Conservation (phyloP, 2,329 filamentous ascomycete genomes). For the Neocucurbitaria cava region DNA sequence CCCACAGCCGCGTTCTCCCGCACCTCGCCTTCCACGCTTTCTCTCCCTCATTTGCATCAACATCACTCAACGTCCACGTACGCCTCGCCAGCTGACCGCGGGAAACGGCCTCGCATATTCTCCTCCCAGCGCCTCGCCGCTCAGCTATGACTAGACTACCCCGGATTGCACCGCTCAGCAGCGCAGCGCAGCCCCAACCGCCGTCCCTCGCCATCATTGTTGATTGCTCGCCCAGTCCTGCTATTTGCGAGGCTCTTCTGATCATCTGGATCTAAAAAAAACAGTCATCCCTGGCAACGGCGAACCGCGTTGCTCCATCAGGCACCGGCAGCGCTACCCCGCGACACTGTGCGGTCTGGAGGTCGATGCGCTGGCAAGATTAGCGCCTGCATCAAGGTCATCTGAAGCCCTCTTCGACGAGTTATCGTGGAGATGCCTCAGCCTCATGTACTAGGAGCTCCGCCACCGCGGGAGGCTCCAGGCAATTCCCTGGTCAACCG, state of each 20-base stretch:
- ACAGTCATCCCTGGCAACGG: constrained; percentile 26
- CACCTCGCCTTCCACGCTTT: constrained; percentile 4
- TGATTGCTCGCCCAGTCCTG: constrained; percentile 1
- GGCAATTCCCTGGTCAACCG: constrained; percentile 48
- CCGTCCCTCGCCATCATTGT: not conserved
- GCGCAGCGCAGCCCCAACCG: constrained; percentile 16
- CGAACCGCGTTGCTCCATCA: constrained; percentile 36
- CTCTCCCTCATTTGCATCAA: constrained; percentile 12
- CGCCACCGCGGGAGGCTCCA: constrained; percentile 42
- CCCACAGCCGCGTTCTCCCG: not conserved
- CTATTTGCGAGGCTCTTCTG: constrained; percentile 20
- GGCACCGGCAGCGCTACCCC: constrained; percentile 45
- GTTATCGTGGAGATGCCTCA: constrained; percentile 39
- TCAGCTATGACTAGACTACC: constrained; percentile 18
- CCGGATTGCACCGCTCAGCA: constrained; percentile 27
- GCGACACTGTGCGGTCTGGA: constrained; percentile 42
- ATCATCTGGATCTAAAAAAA: constrained; percentile 43
- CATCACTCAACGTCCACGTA: constrained; percentile 24
- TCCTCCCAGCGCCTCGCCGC: constrained; percentile 4
- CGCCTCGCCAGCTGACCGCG: constrained; percentile 26
- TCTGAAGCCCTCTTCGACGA: constrained; percentile 42
- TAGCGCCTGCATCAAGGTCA: constrained; percentile 47
- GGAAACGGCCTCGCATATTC: constrained; percentile 20
- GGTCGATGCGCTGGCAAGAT: constrained; percentile 48
- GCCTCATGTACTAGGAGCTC: constrained; percentile 43